Evolutionary conservation across 345 rosid species (phyloP), one percentile per base, ranked within the genome.

Genomic region (Brassica incana): DNA sequence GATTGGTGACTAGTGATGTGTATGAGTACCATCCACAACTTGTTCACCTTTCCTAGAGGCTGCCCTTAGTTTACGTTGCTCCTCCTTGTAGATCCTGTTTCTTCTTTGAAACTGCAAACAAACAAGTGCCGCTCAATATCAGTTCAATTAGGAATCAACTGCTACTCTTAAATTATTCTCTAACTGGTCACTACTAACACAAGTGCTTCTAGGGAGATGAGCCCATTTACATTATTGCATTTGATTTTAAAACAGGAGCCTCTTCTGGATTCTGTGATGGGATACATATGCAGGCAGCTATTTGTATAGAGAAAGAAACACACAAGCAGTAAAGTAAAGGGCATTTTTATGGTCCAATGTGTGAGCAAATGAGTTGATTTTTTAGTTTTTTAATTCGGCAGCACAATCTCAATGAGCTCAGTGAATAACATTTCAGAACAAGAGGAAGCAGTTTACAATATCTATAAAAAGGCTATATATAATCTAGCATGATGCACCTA

Each of bases 71-170:
- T 91, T 90, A 25, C 98, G 98, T 84, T 95, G 95, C 84, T 95
- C 99, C 85, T 95, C 99, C 85, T 95, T 95, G 85, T 95, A 95
- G 67, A 95, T 88, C 50, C 97, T 87, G 76, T 95, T 95, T 79
- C 99, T 90, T 63, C 99, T 85, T 79, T 91, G 92, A 80, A 93
- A 95, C 98, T 91, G 91, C 78, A 82, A 81, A 68, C 43, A 72
- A 5, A 54, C 25, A 12, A 35, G 48, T 32, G 48, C 61, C 6
- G 16, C 45, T 1, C 5, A 15, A 4, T 52, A 52, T 50, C 33
- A 50, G 50, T 64, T 27, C 40, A 16, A n/a, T 14, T 0, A 59
- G 3, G 58, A 58, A 29, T 3, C 23, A 23, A 12, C 54, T 45
- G 58, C 56, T 50, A n/a, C 56, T 48, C 50, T 76, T 67, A 40